These are phyloP conservation scores for Ophiosphaerella narmari DNA, from an alignment of 2,329 filamentous ascomycete species.

Conservation along the genomic window DNA sequence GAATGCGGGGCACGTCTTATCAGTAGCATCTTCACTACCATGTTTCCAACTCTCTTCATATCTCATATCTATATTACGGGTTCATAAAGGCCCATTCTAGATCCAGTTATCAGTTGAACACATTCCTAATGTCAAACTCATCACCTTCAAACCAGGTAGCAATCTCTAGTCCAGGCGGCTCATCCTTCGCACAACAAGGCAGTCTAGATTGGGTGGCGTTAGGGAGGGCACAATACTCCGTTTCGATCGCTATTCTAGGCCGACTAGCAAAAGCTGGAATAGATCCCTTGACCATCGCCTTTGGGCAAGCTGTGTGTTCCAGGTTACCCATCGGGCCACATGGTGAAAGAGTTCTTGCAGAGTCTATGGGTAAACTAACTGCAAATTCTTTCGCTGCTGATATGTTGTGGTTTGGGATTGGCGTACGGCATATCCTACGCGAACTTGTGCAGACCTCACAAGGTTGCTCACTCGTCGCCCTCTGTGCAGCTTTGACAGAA, in stretches of 20 bases:
- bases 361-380: constrained; percentile 9
- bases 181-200: constrained; percentile 8
- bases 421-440: constrained; percentile 12
- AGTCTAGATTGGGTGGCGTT: constrained; percentile 11
- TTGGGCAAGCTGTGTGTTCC: constrained; percentile 11
- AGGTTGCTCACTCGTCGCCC: constrained; percentile 9
- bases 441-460: constrained; percentile 13
- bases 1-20: no score
- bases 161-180: not conserved
- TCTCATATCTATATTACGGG: no score
- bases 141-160: not conserved
- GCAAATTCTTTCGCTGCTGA: constrained; percentile 5
- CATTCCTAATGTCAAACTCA: not conserved
- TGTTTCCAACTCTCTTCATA: no score
- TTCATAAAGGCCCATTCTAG: no score
- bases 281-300: constrained; percentile 13
- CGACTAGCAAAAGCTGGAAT: constrained; percentile 10
- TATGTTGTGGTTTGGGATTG: constrained; percentile 15
- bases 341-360: constrained; percentile 11
- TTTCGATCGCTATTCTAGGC: constrained; percentile 10
- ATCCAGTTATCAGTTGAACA: no score
- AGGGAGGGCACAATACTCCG: constrained; percentile 4
- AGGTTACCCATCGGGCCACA: constrained; percentile 9
- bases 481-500: constrained; percentile 10
- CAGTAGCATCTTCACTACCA: no score